A percentile compares a stretch with the other conserved stretches of the same genome.
Evolutionary conservation across 2,329 filamentous ascomycete species (phyloP).

Genomic region (Seiridium unicorne): DNA sequence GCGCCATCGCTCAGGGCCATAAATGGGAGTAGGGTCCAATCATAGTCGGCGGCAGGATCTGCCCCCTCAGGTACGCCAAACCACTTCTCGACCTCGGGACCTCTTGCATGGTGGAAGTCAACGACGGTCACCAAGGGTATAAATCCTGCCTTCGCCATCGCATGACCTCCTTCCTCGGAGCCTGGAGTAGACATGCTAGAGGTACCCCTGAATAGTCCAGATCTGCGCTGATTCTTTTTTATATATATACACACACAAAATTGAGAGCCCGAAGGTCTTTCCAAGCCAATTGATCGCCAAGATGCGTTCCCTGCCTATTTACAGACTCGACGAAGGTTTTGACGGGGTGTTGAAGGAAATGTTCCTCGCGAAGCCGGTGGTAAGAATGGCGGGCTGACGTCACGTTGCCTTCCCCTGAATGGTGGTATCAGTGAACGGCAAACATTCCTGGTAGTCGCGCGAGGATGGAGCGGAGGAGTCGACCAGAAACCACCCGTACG

Average conservation of each 20-base stretch:
- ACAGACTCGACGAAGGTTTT: neutral
- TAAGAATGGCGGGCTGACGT: slow-evolving; percentile 4
- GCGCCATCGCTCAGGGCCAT: slow-evolving; percentile 97
- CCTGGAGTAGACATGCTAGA: slow-evolving; percentile 2
- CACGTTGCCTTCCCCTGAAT: slow-evolving; percentile 1
- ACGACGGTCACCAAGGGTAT: slow-evolving; percentile 75
- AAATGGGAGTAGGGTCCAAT: slow-evolving; percentile 90
- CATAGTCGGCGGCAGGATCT: slow-evolving; percentile 80
- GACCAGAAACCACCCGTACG: neutral
- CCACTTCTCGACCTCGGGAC: slow-evolving; percentile 92
- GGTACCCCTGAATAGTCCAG: neutral
- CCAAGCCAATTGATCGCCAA: neutral
- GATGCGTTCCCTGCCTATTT: too few relatives aligned
- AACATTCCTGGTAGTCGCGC: neutral
- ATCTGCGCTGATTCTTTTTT: too few relatives aligned
- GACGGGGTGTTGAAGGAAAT: neutral
- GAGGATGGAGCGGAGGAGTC: neutral
- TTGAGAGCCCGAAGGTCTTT: neutral
- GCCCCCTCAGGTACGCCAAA: slow-evolving; percentile 72
- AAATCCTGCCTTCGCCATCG: slow-evolving; percentile 40
- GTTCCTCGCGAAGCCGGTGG: neutral
- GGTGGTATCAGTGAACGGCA: neutral
- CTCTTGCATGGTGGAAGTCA: slow-evolving; percentile 81
- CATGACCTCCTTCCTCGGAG: neutral
- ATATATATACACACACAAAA: neutral